phyloP scores from a whole-genome alignment of 306 rosid genomes.

The Mimosa pudica region DNA sequence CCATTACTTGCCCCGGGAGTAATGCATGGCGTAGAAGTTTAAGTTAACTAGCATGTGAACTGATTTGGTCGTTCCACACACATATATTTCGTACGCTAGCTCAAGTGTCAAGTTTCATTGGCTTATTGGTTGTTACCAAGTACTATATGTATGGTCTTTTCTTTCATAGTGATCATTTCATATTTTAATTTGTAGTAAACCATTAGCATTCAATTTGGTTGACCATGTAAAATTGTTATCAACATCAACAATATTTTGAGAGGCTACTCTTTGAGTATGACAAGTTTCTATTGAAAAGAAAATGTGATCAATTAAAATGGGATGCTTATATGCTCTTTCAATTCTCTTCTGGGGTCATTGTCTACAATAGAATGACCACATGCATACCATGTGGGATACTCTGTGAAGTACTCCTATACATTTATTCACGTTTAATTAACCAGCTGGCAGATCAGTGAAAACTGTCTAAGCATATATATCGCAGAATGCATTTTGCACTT shows the following conservation, averaged over 20 bases:
- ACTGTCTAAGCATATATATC: not conserved
- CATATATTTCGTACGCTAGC: not conserved
- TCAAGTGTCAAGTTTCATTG: not conserved
- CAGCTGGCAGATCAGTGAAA: not conserved
- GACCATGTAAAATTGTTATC: not conserved
- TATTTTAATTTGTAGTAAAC: not conserved
- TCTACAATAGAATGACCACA: not conserved
- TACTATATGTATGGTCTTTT: constrained; percentile 1
- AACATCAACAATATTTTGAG: not conserved
- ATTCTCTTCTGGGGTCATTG: not conserved
- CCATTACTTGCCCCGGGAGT: constrained; percentile 20
- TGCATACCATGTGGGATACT: not conserved
- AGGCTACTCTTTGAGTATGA: not conserved
- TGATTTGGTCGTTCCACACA: not conserved
- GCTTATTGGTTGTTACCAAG: not conserved
- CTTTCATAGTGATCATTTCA: not conserved
- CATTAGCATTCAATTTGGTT: not conserved
- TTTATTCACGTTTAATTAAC: not conserved
- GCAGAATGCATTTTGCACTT: not conserved
- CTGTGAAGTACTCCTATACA: not conserved
- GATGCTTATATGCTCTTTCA: not conserved
- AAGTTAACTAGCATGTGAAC: constrained; percentile 15
- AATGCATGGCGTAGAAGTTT: constrained; percentile 11
- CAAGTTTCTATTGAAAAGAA: not conserved
- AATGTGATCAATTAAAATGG: not conserved